A percentile compares a stretch with the other conserved stretches of the same genome.
These are phyloP conservation scores for Lipomyces orientalis DNA, from an alignment of 805 yeast species.

Conservation along the genomic window DNA sequence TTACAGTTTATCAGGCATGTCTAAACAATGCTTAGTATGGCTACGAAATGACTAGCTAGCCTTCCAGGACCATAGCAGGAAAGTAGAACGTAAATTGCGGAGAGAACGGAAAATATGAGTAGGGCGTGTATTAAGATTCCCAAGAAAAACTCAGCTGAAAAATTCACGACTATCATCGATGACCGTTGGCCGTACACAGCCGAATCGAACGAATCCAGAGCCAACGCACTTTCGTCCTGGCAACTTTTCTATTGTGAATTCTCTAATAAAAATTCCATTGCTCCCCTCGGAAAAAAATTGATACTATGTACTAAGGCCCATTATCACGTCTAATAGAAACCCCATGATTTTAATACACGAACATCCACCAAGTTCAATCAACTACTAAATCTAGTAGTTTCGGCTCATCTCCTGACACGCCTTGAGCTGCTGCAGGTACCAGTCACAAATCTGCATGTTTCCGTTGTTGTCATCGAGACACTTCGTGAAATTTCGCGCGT, in stretches of 20 bases:
- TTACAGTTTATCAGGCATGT: not conserved
- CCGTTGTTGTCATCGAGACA: constrained; percentile 94
- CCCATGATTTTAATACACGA: not conserved
- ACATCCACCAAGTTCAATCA: constrained; percentile 5
- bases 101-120: not conserved
- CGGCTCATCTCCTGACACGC: constrained; percentile 95
- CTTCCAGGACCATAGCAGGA: not conserved
- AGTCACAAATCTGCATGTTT: constrained; percentile 96
- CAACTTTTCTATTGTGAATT: not conserved
- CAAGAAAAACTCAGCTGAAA: not conserved
- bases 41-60: not conserved
- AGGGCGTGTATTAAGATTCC: not conserved
- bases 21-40: too few species aligned
- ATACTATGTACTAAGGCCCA: not conserved
- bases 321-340: not conserved
- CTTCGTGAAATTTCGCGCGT: constrained; percentile 93
- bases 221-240: not conserved
- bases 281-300: not conserved
- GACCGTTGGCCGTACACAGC: not conserved
- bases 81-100: not conserved
- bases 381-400: constrained; percentile 61
- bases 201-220: not conserved
- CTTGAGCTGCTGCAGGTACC: constrained; percentile 94
- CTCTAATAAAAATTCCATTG: not conserved
- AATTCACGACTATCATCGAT: not conserved